Evolutionary conservation across 208 protist species (phyloP), one percentile per base, ranked within the genome.

Genomic region (Acanthamoeba royreba): DNA sequence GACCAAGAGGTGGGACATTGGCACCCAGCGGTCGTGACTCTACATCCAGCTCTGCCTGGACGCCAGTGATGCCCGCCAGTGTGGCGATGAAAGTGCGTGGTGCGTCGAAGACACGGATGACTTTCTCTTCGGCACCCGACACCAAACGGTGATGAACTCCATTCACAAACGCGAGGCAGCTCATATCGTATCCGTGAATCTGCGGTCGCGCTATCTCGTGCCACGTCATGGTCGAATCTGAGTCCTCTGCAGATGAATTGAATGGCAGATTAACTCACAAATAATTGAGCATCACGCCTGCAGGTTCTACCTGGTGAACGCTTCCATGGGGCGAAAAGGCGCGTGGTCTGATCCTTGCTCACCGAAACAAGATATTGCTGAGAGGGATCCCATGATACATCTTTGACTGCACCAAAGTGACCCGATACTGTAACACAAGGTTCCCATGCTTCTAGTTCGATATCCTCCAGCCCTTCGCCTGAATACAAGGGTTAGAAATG

Each of bases 111-210:
- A 94, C 94, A 69, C 96, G 93, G 58, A 97, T 47, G 63, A 95
- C 91, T 85, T 97, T 97, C 53, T 97, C 97, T 28, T 97, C 97
- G 22, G 92, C 97, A 46, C 95, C 97, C 28, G 90, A 94, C 19
- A 95, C 90, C 9, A 97, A 94, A 13, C 38, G 31, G 77, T 96
- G 93, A 11, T 81, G 33, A 28, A 63, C 69, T 2, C 52, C 43
- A 43, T 93, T 35, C 17, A 96, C 25, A 93, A 96, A 96, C 2
- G 83, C 35, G 35, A 96, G 66, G 55, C 94, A 96, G 35, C 92
- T 85, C 42, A 97, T 89, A 85, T 97, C 95, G 74, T 97, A 96
- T n/a, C 97, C 97, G 87, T 97, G 97, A 15, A 97, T 81, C 85
- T 97, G 95, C 31, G 96, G 95, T 49, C 96, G 93, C n/a, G 94